These are phyloP conservation scores for Circinella minor DNA, from an alignment of 371 early-diverging fungal genomes.

Conservation along the genomic window DNA sequence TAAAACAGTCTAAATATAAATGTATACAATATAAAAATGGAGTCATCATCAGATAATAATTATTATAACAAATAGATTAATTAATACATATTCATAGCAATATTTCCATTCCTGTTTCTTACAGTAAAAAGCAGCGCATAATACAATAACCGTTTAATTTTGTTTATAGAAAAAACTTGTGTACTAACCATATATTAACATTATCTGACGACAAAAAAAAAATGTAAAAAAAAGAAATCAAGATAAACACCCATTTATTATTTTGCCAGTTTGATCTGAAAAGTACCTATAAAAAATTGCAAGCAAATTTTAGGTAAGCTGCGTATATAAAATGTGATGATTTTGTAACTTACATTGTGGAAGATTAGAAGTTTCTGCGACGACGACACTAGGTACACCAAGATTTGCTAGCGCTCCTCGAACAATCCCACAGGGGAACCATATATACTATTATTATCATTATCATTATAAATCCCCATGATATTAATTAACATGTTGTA, in stretches of 20 bases:
- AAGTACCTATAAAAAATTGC: slow-evolving; percentile 58
- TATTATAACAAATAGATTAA: too few relatives aligned
- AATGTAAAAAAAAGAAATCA: neutral
- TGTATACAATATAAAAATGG: too few relatives aligned
- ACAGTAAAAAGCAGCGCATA: too few relatives aligned
- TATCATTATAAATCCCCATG: too few relatives aligned
- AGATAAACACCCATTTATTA: slow-evolving; percentile 12
- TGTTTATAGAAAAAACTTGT: neutral
- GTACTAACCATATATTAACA: slow-evolving; percentile 2
- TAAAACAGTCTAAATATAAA: neutral
- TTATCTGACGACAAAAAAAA: neutral
- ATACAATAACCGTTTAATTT: too few relatives aligned
- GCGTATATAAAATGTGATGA: neutral
- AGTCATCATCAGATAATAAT: too few relatives aligned
- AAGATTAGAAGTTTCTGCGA: slow-evolving; percentile 83
- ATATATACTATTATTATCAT: slow-evolving; percentile 68
- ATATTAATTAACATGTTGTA: too few relatives aligned
- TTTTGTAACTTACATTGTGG: slow-evolving; percentile 83
- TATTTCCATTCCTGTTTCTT: too few relatives aligned
- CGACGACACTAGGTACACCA: slow-evolving; percentile 86
- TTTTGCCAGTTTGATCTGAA: slow-evolving; percentile 86
- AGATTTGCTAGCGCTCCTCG: slow-evolving; percentile 91
- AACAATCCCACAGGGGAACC: slow-evolving; percentile 95
- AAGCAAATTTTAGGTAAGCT: neutral
- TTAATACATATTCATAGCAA: too few relatives aligned